phyloP scores from a whole-genome alignment of 78 protist genomes.

The Dictyostelium firmibasis region DNA sequence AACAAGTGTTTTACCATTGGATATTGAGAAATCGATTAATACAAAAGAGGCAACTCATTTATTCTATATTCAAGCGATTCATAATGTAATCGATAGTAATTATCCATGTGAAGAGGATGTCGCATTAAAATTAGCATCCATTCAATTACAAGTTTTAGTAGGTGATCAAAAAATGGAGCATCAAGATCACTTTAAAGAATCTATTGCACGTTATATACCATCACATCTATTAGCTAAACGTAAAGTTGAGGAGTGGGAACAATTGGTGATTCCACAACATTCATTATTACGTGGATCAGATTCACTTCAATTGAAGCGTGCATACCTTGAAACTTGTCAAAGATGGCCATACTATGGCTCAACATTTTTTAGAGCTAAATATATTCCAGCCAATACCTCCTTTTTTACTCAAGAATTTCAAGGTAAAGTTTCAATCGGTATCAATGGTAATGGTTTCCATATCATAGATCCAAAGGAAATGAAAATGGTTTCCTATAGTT shows the following conservation, averaged over 20 bases:
- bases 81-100: slow-evolving; percentile 50
- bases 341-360: slow-evolving; percentile 65
- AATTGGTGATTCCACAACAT: slow-evolving; percentile 39
- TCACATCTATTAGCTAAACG: slow-evolving; percentile 13
- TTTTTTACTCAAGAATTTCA: slow-evolving; percentile 67
- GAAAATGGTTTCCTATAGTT: slow-evolving; percentile 64
- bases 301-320: background rate
- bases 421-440: slow-evolving; percentile 59
- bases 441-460: slow-evolving; percentile 63
- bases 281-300: slow-evolving; percentile 50
- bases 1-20: slow-evolving; percentile 54
- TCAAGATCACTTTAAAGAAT: slow-evolving; percentile 38
- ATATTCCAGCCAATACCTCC: slow-evolving; percentile 29
- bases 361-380: slow-evolving; percentile 56
- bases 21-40: slow-evolving; percentile 8
- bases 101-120: slow-evolving; percentile 71
- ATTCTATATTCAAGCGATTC: slow-evolving; percentile 67
- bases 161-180: slow-evolving; percentile 61
- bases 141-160: slow-evolving; percentile 47
- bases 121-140: slow-evolving; percentile 64
- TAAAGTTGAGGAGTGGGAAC: slow-evolving; percentile 54
- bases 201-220: slow-evolving; percentile 46
- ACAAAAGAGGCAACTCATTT: slow-evolving; percentile 54
- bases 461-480: slow-evolving; percentile 73
- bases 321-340: slow-evolving; percentile 70